Conservation (phyloP, 441 rosid species). For the Aleurites moluccanus region DNA sequence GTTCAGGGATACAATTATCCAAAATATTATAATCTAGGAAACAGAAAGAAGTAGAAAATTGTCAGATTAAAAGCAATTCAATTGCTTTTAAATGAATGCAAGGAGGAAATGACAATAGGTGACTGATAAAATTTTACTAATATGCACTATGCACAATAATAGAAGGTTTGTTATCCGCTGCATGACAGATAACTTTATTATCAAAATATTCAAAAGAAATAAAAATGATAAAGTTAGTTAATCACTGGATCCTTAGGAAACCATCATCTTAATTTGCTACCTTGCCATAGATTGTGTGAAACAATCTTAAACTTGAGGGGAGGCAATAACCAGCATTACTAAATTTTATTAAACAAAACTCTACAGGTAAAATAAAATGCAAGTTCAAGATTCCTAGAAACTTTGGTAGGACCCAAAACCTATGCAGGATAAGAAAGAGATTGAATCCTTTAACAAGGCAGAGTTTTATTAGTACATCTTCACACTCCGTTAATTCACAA, state of each 20-base stretch:
- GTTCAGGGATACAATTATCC: not conserved
- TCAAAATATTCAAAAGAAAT: not conserved
- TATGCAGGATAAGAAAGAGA: too few species aligned
- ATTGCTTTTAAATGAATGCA: not conserved
- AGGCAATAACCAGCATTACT: not conserved
- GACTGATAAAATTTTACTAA: not conserved
- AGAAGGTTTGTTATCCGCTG: too few species aligned
- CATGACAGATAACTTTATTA: not conserved
- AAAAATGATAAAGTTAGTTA: not conserved
- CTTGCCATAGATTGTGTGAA: not conserved
- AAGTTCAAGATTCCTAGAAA: too few species aligned
- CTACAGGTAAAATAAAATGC: too few species aligned
- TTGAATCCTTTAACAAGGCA: too few species aligned
- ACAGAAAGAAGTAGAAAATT: not conserved
- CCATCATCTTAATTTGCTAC: not conserved
- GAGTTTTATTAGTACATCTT: too few species aligned
- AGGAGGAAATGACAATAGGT: not conserved
- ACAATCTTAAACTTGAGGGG: not conserved
- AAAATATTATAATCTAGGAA: not conserved
- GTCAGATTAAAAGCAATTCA: not conserved
- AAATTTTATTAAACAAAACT: too few species aligned
- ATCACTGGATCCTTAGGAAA: not conserved
- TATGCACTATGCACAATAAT: not conserved
- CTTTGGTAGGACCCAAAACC: too few species aligned
- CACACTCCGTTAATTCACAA: too few species aligned